A percentile compares a stretch with the other conserved stretches of the same genome.
Evolutionary conservation across 2,329 filamentous ascomycete genomes (phyloP).

Genomic region (Fusarium sp.): DNA sequence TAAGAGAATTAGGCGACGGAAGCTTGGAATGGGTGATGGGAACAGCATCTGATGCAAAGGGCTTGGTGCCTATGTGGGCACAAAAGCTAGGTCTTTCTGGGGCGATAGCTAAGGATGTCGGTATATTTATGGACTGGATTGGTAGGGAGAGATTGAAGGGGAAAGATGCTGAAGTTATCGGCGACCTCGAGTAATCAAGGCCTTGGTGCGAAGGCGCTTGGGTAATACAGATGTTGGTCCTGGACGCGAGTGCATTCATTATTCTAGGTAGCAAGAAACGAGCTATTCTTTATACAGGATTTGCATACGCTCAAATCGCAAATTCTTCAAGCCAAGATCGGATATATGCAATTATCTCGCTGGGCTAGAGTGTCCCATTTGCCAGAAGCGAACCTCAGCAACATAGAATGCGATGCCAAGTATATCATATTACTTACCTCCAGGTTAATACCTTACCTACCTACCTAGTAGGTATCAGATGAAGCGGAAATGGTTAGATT

Average conservation of each 20-base stretch:
- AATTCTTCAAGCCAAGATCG: neutral
- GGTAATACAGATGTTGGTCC: neutral
- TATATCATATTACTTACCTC: neutral
- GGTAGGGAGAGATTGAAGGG: slow-evolving; percentile 52
- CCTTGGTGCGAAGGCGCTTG: neutral
- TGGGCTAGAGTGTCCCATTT: neutral
- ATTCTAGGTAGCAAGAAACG: neutral
- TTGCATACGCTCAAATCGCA: neutral
- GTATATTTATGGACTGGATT: slow-evolving; percentile 73
- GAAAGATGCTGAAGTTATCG: slow-evolving; percentile 16
- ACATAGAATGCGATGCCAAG: neutral
- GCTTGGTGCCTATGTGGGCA: slow-evolving; percentile 70
- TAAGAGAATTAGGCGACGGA: slow-evolving; percentile 56
- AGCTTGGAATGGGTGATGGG: slow-evolving; percentile 80
- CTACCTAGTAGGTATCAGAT: neutral
- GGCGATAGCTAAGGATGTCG: slow-evolving; percentile 75
- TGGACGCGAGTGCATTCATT: neutral
- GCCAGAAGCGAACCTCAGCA: neutral
- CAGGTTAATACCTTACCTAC: too few species aligned
- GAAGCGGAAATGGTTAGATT: neutral
- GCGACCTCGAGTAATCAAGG: slow-evolving; percentile 7
- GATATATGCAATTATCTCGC: neutral
- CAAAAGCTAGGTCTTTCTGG: slow-evolving; percentile 72
- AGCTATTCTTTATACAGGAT: neutral
- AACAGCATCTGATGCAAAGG: slow-evolving; percentile 76